These are phyloP conservation scores for Neurospora sp. DNA, from an alignment of 2,329 filamentous ascomycete species.

Conservation along the genomic window DNA sequence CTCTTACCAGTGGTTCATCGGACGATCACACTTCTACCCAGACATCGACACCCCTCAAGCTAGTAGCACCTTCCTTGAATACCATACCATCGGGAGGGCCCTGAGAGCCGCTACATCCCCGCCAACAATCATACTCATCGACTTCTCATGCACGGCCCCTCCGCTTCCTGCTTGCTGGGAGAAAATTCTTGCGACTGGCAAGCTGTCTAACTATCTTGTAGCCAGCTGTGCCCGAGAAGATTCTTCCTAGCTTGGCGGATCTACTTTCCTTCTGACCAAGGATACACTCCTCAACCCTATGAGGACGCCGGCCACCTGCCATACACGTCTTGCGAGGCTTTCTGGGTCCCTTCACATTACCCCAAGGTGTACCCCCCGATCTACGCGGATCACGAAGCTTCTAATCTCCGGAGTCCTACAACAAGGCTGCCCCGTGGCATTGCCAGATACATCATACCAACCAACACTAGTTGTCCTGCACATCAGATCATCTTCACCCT, in stretches of 20 bases:
- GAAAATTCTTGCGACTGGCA: background rate
- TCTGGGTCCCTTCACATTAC: background rate
- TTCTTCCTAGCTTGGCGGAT: background rate
- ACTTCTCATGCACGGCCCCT: background rate
- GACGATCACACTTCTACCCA: slow-evolving; percentile 10
- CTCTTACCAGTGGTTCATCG: slow-evolving; percentile 11
- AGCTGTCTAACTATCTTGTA: background rate
- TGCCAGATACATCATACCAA: background rate
- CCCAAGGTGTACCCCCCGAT: background rate
- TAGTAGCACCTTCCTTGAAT: slow-evolving; percentile 11
- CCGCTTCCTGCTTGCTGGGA: background rate
- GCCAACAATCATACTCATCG: slow-evolving; percentile 2
- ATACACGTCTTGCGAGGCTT: background rate
- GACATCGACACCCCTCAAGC: slow-evolving; percentile 8
- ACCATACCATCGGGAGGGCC: slow-evolving; percentile 4
- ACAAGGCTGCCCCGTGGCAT: background rate
- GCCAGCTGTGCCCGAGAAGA: background rate
- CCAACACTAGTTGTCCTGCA: background rate
- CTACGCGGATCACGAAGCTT: background rate
- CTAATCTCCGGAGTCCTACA: background rate
- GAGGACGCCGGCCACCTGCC: background rate
- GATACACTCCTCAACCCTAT: background rate
- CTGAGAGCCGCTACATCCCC: slow-evolving; percentile 2
- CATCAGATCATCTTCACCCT: background rate
- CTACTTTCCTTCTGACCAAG: background rate